These are phyloP conservation scores for Cryptococcus maquisensis DNA, from an alignment of 1,284 basidiomycete genomes.

Conservation along the genomic window DNA sequence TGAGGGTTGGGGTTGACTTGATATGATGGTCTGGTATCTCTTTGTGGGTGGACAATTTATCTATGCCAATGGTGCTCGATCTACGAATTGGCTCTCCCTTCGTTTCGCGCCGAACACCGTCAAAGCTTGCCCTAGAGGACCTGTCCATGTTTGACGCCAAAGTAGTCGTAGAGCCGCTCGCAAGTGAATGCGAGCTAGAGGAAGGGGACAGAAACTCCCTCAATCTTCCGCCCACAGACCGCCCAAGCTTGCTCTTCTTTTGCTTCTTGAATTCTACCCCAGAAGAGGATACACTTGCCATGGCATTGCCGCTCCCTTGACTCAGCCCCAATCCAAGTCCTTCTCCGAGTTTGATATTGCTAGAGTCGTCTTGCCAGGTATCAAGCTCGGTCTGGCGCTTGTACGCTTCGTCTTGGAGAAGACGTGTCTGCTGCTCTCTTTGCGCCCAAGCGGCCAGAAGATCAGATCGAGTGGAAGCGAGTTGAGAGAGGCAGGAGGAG, in stretches of 20 bases:
- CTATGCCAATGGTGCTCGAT: not conserved
- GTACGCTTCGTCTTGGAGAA: conserved; percentile 28
- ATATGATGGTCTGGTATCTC: not conserved
- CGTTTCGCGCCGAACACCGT: not conserved
- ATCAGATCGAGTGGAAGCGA: conserved; percentile 27
- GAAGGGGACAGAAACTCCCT: conserved; percentile 35
- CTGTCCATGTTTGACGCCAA: conserved; percentile 7
- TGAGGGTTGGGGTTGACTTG: not conserved
- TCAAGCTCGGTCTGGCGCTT: conserved; percentile 13
- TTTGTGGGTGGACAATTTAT: conserved; percentile 8
- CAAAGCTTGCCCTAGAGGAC: conserved; percentile 11
- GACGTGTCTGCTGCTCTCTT: conserved; percentile 29
- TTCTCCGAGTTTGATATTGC: not conserved
- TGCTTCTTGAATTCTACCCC: conserved; percentile 26
- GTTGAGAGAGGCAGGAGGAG: conserved; percentile 28
- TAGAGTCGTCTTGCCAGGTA: conserved; percentile 1
- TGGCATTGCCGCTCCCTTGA: conserved; percentile 3
- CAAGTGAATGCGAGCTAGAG: conserved; percentile 16
- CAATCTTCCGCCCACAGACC: conserved; percentile 36
- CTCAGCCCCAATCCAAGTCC: not conserved
- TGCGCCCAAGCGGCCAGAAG: conserved; percentile 37
- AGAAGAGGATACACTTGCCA: conserved; percentile 13
- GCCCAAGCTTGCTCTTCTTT: conserved; percentile 38
- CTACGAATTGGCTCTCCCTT: not conserved
- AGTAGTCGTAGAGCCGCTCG: conserved; percentile 4